Percentiles rank a stretch among this genome's conserved stretches.
phyloP scores from a whole-genome alignment of 441 rosid genomes.

The Adansonia gregorii region DNA sequence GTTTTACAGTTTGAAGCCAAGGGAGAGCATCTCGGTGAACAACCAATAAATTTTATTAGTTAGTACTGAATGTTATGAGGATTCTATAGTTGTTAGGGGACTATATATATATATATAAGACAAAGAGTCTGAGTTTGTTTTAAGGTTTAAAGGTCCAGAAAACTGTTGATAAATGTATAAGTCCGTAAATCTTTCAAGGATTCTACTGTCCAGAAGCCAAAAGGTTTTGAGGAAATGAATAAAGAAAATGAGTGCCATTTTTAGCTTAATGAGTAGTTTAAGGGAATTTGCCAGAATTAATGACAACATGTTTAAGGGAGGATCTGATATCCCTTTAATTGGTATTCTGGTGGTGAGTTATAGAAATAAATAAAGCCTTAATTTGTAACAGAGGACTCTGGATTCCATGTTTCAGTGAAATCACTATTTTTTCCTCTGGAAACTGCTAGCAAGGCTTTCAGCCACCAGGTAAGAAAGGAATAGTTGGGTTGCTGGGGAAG shows the following conservation, averaged over 20 bases:
- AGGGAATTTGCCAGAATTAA: background rate
- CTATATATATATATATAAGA: background rate
- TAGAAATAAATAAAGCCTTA: background rate
- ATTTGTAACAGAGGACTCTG: background rate
- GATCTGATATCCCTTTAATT: constrained; percentile 4
- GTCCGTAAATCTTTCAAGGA: background rate
- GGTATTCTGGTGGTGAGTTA: constrained; percentile 3
- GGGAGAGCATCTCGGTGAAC: background rate
- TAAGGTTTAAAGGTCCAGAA: background rate
- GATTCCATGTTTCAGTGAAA: background rate
- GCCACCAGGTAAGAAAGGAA: background rate
- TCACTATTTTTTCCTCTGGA: background rate
- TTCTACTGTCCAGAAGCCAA: background rate
- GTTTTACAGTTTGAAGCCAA: background rate
- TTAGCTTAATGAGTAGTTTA: background rate
- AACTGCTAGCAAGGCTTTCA: background rate
- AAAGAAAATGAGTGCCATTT: background rate
- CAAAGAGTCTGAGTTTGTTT: background rate
- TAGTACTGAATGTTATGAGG: background rate
- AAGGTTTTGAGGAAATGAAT: background rate
- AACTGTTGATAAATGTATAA: background rate
- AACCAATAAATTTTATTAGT: background rate
- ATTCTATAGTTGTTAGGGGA: background rate
- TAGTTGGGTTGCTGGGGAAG: background rate
- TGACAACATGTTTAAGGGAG: background rate